Base-by-base conservation (phyloP, 2,329 filamentous ascomycete genomes). In the Capronia coronata region DNA sequence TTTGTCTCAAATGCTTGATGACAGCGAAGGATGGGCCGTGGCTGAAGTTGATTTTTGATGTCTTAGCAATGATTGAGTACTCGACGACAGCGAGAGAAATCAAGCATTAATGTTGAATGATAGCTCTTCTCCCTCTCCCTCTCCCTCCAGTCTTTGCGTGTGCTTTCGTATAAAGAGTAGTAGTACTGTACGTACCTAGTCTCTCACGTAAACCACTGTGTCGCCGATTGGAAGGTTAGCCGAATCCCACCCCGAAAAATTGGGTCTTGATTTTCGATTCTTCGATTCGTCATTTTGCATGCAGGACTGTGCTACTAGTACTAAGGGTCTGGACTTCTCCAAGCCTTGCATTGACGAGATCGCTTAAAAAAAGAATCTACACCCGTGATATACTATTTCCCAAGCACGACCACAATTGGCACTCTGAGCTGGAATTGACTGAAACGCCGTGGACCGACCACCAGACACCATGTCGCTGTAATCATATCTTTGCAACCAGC, bases 341-440 rank as follows among this genome's bases (percentile, higher is more conserved):
- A 16, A n/a, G 13, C n/a, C 8, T n/a, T 34, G 30, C 6, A 5
- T 34, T 13, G 11, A 13, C 6, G 1, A 34, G n/a, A n/a, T n/a
- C n/a, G n/a, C n/a, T n/a, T n/a, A n/a, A n/a, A n/a, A n/a, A 37
- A 37, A 37, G 19, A 37, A 16, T 37, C 34, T 37, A 34, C 30
- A 34, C 10, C 7, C 14, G 6, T 13, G 30, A 34, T n/a, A 8
- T 13, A n/a, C 13, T n/a, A n/a, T 13, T 2, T 13, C 9, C 30
- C 30, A 16, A 34, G 5, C 23, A 27, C 5, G 5, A 11, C 30
- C 30, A n/a, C 30, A 5, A 13, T 34, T 34, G 10, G 30, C 30
- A 27, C 23, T 27, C 23, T 27, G 23, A 10, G 23, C 23, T 27
- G 10, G 5, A 27, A 10, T n/a, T n/a, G n/a, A n/a, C n/a, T n/a